Base-by-base conservation (phyloP, 371 early-diverging fungal species). In the Astathelohania contejeani region DNA sequence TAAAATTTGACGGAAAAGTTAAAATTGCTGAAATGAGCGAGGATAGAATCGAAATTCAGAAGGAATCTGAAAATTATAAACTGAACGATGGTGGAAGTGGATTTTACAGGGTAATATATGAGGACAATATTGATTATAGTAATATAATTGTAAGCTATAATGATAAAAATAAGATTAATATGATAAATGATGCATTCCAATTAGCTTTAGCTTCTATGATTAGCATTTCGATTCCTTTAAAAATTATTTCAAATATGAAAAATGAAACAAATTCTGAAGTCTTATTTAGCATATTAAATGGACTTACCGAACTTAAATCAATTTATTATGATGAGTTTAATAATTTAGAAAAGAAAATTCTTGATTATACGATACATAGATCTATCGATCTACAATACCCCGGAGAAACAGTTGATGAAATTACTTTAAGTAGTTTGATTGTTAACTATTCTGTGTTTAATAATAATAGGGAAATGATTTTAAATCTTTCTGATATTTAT, bases 31-130 rank as follows among this genome's bases (percentile, higher is more conserved):
- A 2, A 26, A 22, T n/a, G 35, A 29, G 49, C 53, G 24, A 42
- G 29, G 29, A 49, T n/a, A 27, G 2, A 28, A 1, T 10, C 46
- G 44, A 22, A 2, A 3, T 9, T 10, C 1, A 38, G 23, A 12
- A 27, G 50, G 14, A 2, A 38, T 32, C 0, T 40, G 16, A n/a
- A 7, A 3, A 40, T 40, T 49, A 52, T 23, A 62, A 65, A 32
- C n/a, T 69, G 23, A 69, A 69, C 35, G 16, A 20, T 0, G 60
- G 49, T 22, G 25, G 53, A n/a, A 43, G 39, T n/a, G 70, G 70
- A 9, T 62, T 66, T 38, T 70, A 63, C 38, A 18, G 60, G 20
- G 60, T 63, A 2, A 9, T 53, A n/a, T 70, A 70, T 39, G 50
- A 45, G 6, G n/a, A 47, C 7, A 49, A 62, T 2, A 51, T n/a